Percentiles rank a stretch among this genome's conserved stretches.
Conservation (phyloP, 1,139 yeast genomes). For the Tardiomyces blankii region DNA sequence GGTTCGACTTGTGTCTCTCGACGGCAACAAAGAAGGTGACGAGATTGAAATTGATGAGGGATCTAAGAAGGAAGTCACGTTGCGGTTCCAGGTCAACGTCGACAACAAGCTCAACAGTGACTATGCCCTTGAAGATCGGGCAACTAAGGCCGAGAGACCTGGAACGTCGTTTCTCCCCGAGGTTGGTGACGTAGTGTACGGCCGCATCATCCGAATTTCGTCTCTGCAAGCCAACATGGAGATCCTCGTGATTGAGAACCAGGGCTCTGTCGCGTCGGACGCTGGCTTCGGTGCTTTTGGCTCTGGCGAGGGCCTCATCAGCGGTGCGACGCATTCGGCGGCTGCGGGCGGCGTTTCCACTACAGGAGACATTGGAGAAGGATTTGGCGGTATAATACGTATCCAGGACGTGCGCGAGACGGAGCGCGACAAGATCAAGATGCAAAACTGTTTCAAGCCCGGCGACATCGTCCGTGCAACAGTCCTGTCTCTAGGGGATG, state of each 20-base stretch:
- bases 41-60: slow-evolving; percentile 14
- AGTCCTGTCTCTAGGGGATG: slow-evolving; percentile 80
- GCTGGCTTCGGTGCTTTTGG: slow-evolving; percentile 62
- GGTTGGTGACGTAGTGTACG: slow-evolving; percentile 77
- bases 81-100: slow-evolving; percentile 22
- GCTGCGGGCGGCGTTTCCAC: slow-evolving; percentile 30
- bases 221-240: slow-evolving; percentile 72
- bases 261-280: slow-evolving; percentile 48
- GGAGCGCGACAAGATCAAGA: slow-evolving; percentile 77
- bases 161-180: slow-evolving; percentile 48
- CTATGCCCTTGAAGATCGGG: slow-evolving; percentile 11
- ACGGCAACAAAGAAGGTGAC: slow-evolving; percentile 3
- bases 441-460: slow-evolving; percentile 72
- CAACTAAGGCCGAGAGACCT: slow-evolving; percentile 14
- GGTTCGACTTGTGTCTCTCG: slow-evolving; percentile 28
- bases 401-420: slow-evolving; percentile 85
- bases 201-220: slow-evolving; percentile 57
- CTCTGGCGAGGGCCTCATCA: slow-evolving; percentile 21
- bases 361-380: slow-evolving; percentile 72
- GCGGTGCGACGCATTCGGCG: slow-evolving; percentile 27
- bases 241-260: slow-evolving; percentile 66
- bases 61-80: slow-evolving; percentile 8
- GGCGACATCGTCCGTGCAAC: slow-evolving; percentile 86
- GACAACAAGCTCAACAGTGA: slow-evolving; percentile 28
- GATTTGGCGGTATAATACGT: slow-evolving; percentile 80